Conservation (phyloP, 805 yeast genomes). For the Kuraishia cidri region DNA sequence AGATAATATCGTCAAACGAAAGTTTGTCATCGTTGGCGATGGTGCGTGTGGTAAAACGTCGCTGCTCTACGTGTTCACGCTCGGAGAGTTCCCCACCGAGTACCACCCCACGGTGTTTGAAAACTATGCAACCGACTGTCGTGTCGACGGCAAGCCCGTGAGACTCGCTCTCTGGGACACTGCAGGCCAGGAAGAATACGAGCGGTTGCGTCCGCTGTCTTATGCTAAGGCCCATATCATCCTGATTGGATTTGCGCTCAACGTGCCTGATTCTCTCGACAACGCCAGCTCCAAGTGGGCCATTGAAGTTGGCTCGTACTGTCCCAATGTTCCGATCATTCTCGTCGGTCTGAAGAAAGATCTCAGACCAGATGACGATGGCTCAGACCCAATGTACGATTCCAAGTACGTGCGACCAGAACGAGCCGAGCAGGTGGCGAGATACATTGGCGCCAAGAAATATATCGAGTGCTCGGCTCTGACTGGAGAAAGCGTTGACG, state of each 20-base stretch:
- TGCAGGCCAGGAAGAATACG: constrained; percentile 96
- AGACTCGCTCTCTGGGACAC: constrained; percentile 91
- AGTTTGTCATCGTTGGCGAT: constrained; percentile 87
- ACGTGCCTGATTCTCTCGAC: constrained; percentile 75
- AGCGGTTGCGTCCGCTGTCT: constrained; percentile 78
- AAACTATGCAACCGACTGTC: constrained; percentile 87
- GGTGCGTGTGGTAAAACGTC: constrained; percentile 96
- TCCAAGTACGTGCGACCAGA: constrained; percentile 40
- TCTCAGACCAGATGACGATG: constrained; percentile 39
- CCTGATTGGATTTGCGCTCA: constrained; percentile 77
- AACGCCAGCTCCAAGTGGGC: constrained; percentile 87
- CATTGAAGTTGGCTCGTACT: constrained; percentile 68
- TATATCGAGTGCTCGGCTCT: constrained; percentile 87
- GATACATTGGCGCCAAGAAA: constrained; percentile 70
- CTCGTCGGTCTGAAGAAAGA: constrained; percentile 84
- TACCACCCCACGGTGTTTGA: constrained; percentile 94
- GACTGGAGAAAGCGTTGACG: constrained; percentile 93
- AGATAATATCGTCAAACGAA: constrained; percentile 41
- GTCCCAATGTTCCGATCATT: constrained; percentile 72
- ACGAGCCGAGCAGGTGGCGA: constrained; percentile 65
- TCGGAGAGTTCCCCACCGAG: constrained; percentile 89
- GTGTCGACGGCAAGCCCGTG: constrained; percentile 90
- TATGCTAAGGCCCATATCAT: constrained; percentile 84
- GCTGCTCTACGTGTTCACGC: constrained; percentile 78
- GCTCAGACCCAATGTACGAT: constrained; percentile 20